Percentiles rank a stretch among this genome's conserved stretches.
These are phyloP conservation scores for Barbarea vulgaris DNA, from an alignment of 345 rosid genomes.

Conservation along the genomic window DNA sequence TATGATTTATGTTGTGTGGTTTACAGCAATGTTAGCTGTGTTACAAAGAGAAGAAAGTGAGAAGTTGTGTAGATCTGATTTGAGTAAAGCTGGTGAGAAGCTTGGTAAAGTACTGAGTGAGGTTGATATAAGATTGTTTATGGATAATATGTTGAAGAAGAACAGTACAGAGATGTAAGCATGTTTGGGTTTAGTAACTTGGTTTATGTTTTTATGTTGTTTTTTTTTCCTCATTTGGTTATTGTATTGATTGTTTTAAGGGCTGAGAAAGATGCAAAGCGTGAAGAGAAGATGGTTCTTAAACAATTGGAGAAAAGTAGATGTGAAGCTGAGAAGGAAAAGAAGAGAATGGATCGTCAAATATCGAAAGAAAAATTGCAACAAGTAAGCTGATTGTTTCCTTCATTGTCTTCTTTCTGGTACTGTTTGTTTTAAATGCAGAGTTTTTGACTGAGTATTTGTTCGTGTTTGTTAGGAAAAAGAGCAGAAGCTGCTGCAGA, in stretches of 20 bases:
- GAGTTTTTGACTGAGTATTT: neutral
- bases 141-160: conserved; percentile 58
- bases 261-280: conserved; percentile 61
- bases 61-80: conserved; percentile 38
- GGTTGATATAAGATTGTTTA: conserved; percentile 60
- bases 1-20: conserved; percentile 20
- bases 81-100: conserved; percentile 57
- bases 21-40: conserved; percentile 65
- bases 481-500: conserved; percentile 64
- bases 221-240: neutral
- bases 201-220: neutral
- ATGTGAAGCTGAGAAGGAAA: conserved; percentile 75
- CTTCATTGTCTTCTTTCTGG: neutral
- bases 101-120: conserved; percentile 61
- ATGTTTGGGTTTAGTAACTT: conserved; percentile 10
- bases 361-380: conserved; percentile 60
- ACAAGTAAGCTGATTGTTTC: conserved; percentile 46
- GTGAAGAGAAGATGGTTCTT: conserved; percentile 59
- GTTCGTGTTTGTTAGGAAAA: conserved; percentile 57
- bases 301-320: conserved; percentile 74
- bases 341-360: conserved; percentile 71
- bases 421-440: neutral
- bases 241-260: conserved; percentile 37
- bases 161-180: conserved; percentile 61
- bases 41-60: conserved; percentile 50